Evolutionary conservation across 768 basidiomycete genomes (phyloP).

Genomic region (Gloeostereum incarnatum): DNA sequence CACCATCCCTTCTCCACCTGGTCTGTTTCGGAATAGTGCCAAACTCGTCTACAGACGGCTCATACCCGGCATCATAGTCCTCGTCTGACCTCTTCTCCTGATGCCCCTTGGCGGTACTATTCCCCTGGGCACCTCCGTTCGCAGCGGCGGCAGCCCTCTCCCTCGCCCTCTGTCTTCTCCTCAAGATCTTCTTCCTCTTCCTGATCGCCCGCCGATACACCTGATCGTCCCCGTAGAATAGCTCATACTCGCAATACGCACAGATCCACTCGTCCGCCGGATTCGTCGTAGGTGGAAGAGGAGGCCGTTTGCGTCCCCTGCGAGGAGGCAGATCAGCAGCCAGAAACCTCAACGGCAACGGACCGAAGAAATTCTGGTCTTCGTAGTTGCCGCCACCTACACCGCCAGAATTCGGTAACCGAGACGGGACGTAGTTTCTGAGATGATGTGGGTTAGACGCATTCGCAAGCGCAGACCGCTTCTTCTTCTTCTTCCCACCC

Average conservation of each 20-base stretch:
- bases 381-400: conserved; percentile 1
- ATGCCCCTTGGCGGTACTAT: conserved; percentile 16
- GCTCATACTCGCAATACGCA: conserved; percentile 83
- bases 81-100: conserved; percentile 18
- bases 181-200: conserved; percentile 60
- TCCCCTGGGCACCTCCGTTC: conserved; percentile 16
- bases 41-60: conserved; percentile 11
- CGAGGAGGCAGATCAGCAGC: conserved; percentile 56
- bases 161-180: conserved; percentile 46
- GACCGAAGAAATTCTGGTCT: conserved; percentile 37
- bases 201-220: conserved; percentile 53
- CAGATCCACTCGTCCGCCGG: conserved; percentile 90
- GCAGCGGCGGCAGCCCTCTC: conserved; percentile 41
- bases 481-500: conserved; percentile 76
- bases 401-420: conserved; percentile 43
- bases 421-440: conserved; percentile 86
- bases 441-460: conserved; percentile 95
- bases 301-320: conserved; percentile 10
- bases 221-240: conserved; percentile 83
- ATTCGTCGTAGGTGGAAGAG: conserved; percentile 31
- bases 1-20: conserved; percentile 13
- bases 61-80: conserved; percentile 20
- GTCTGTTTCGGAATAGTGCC: conserved; percentile 14
- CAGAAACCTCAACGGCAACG: conserved; percentile 57
- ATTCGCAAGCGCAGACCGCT: conserved; percentile 83